These are phyloP conservation scores for Dunaliella sp. DNA, from an alignment of 139 green algal genomes.

Conservation along the genomic window DNA sequence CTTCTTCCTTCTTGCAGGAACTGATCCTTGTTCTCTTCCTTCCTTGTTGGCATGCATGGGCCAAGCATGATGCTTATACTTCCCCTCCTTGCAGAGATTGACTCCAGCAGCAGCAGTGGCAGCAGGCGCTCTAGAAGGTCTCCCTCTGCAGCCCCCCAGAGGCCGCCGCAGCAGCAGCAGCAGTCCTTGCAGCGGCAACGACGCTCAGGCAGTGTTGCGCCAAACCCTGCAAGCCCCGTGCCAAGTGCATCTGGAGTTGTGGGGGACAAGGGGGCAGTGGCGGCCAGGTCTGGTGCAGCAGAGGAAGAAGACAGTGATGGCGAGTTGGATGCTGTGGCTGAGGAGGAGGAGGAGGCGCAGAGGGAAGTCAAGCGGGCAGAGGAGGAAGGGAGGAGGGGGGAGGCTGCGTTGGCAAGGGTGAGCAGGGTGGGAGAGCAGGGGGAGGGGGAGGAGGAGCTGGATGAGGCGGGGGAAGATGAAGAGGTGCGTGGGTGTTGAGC, in stretches of 20 bases:
- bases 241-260: too few species aligned
- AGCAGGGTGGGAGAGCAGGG: neutral
- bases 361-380: neutral
- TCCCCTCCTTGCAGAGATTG: too few species aligned
- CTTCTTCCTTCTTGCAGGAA: too few species aligned
- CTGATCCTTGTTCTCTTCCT: too few species aligned
- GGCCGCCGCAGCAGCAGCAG: slow-evolving; percentile 3
- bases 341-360: neutral
- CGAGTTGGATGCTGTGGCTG: neutral
- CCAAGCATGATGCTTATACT: too few species aligned
- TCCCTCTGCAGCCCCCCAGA: too few species aligned
- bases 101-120: neutral
- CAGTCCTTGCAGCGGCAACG: neutral
- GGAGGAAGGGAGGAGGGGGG: neutral
- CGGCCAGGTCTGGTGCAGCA: neutral
- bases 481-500: too few species aligned
- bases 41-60: too few species aligned
- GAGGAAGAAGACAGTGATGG: slow-evolving; percentile 6
- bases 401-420: too few species aligned
- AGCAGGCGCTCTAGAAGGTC: neutral
- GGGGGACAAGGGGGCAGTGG: too few species aligned
- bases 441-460: neutral
- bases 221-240: too few species aligned
- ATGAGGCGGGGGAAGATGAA: neutral
- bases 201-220: neutral